Conservation (phyloP, 225 moss, liverwort and hornwort species). For the Marchantia polymorpha region DNA sequence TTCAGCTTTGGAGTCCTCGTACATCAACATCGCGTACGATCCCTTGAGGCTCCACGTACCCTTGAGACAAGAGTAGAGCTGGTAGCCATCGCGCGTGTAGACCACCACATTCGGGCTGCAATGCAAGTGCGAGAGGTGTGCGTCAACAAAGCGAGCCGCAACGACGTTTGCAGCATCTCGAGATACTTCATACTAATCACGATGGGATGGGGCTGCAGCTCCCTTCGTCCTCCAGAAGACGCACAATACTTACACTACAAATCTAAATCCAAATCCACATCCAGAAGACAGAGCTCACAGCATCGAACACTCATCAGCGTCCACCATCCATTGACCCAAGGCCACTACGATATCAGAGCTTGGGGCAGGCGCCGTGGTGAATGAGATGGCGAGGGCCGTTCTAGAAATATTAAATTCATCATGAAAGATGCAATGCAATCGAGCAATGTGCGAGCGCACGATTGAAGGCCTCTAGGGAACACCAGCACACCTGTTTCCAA, state of each 20-base stretch:
- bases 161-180: too few species aligned
- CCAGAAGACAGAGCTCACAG: too few species aligned
- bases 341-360: not conserved
- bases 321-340: not conserved
- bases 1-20: conserved; percentile 9
- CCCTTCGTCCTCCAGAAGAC: too few species aligned
- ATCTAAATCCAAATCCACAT: too few species aligned
- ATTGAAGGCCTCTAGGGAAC: too few species aligned
- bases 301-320: too few species aligned
- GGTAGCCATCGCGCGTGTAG: conserved; percentile 18
- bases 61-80: conserved; percentile 22
- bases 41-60: conserved; percentile 23
- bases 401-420: too few species aligned
- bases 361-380: too few species aligned
- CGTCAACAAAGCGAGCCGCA: not conserved
- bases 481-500: conserved; percentile 35
- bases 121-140: not conserved
- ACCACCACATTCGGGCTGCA: conserved; percentile 17
- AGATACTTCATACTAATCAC: too few species aligned
- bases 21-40: conserved; percentile 21
- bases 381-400: too few species aligned
- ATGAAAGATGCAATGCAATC: not conserved
- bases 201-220: too few species aligned
- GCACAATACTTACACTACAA: too few species aligned
- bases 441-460: not conserved